A percentile compares a stretch with the other conserved stretches of the same genome.
phyloP scores from a whole-genome alignment of 225 moss, liverwort and hornwort species.

The Asterella californica region DNA sequence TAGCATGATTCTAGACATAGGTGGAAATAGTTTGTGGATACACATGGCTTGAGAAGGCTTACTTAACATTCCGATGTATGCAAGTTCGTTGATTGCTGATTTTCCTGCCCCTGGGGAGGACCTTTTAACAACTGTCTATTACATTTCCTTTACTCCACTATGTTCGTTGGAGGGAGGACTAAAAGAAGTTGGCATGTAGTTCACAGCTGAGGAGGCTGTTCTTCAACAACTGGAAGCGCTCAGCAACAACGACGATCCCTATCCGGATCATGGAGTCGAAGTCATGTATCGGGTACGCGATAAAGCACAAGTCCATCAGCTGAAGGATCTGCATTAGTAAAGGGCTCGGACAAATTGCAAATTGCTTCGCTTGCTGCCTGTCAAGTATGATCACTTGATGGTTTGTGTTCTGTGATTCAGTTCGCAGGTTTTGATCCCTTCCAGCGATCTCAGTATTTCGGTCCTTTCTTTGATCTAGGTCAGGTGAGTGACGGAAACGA shows the following conservation, averaged over 20 bases:
- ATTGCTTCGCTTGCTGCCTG: neutral
- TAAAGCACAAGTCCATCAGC: neutral
- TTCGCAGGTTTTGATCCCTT: slow-evolving; percentile 99
- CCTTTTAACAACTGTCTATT: neutral
- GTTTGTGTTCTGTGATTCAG: slow-evolving; percentile 40
- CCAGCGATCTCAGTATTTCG: slow-evolving; percentile 87
- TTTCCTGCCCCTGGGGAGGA: no score
- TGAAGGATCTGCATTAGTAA: neutral
- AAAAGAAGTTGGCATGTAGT: slow-evolving; percentile 46
- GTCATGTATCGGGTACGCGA: slow-evolving; percentile 84
- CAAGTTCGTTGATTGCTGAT: no score
- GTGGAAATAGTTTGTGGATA: no score
- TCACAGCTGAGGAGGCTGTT: slow-evolving; percentile 91
- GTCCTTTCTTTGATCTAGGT: slow-evolving; percentile 91
- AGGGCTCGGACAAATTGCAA: neutral
- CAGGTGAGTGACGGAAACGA: slow-evolving; percentile 49
- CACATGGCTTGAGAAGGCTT: no score
- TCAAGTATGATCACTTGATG: slow-evolving; percentile 3
- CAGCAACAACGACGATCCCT: slow-evolving; percentile 80
- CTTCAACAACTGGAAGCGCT: slow-evolving; percentile 82
- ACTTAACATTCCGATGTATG: no score
- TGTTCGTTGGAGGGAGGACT: neutral
- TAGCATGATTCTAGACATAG: neutral
- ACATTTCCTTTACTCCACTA: neutral
- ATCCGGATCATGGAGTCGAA: slow-evolving; percentile 92